Evolutionary conservation across 1,139 yeast genomes (phyloP).

Genomic region (Hanseniaspora uvarum): DNA sequence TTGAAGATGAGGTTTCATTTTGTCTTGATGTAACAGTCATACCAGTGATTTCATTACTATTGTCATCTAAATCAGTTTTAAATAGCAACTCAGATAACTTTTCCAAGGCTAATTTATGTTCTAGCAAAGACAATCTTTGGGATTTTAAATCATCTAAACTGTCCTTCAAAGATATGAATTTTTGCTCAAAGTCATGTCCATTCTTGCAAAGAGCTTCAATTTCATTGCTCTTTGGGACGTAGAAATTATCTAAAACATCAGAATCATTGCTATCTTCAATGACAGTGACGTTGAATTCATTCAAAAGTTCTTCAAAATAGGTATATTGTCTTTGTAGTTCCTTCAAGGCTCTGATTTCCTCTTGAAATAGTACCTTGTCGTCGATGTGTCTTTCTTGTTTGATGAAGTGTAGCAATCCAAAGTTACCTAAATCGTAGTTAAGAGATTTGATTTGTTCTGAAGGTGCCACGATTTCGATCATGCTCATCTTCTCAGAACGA

Average conservation of each 20-base stretch:
- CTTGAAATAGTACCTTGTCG: slow-evolving; percentile 68
- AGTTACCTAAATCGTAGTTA: slow-evolving; percentile 67
- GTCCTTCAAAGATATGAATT: slow-evolving; percentile 46
- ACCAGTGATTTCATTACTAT: slow-evolving; percentile 28
- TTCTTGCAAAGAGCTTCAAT: slow-evolving; percentile 66
- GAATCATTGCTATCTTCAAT: slow-evolving; percentile 22
- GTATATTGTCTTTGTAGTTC: slow-evolving; percentile 51
- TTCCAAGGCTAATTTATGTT: slow-evolving; percentile 56
- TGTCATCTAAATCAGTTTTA: slow-evolving; percentile 22
- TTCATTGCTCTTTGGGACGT: slow-evolving; percentile 48
- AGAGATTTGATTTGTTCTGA: slow-evolving; percentile 81
- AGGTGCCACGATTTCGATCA: slow-evolving; percentile 87
- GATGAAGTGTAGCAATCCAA: slow-evolving; percentile 70
- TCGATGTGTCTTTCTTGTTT: slow-evolving; percentile 31
- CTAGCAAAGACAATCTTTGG: slow-evolving; percentile 49
- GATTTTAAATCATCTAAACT: slow-evolving; percentile 45
- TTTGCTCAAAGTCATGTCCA: slow-evolving; percentile 51
- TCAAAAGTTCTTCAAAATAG: slow-evolving; percentile 38
- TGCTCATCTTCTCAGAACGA: slow-evolving; percentile 91
- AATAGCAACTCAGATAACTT: slow-evolving; percentile 63
- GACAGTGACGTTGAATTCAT: slow-evolving; percentile 40
- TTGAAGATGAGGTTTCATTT: slow-evolving; percentile 27
- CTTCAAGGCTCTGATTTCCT: slow-evolving; percentile 63
- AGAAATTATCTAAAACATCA: slow-evolving; percentile 22
- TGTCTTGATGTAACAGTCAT: slow-evolving; percentile 29